A percentile compares a stretch with the other conserved stretches of the same genome.
These are phyloP conservation scores for Lagenidium giganteum DNA, from an alignment of 352 stramenopile species.

Conservation along the genomic window DNA sequence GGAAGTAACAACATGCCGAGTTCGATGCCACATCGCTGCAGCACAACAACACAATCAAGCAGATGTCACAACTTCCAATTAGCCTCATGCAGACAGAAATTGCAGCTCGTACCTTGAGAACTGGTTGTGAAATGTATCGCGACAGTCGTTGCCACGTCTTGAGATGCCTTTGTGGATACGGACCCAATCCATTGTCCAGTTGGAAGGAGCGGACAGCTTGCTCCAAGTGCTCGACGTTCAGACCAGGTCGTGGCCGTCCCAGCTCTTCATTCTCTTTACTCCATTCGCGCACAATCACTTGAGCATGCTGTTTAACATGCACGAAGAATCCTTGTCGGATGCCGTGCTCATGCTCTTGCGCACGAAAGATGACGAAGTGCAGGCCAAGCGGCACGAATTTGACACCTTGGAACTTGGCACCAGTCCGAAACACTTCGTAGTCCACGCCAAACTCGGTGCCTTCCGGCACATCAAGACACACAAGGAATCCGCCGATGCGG, in stretches of 20 bases:
- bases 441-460: constrained; percentile 81
- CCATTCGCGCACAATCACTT: constrained; percentile 78
- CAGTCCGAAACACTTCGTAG: constrained; percentile 83
- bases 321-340: constrained; percentile 84
- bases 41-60: background rate
- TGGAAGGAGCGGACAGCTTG: constrained; percentile 69
- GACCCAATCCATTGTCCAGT: constrained; percentile 70
- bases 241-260: constrained; percentile 31
- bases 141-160: constrained; percentile 71
- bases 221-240: constrained; percentile 69
- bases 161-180: constrained; percentile 75
- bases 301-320: constrained; percentile 41
- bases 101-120: constrained; percentile 60
- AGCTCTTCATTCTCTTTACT: constrained; percentile 75
- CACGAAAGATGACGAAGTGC: constrained; percentile 83
- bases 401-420: constrained; percentile 72
- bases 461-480: constrained; percentile 75
- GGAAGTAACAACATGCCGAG: constrained; percentile 62
- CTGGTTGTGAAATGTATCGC: constrained; percentile 50
- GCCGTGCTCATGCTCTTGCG: constrained; percentile 69
- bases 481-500: constrained; percentile 56
- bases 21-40: constrained; percentile 60
- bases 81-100: too few relatives aligned
- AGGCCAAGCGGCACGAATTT: constrained; percentile 80
- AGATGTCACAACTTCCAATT: too few relatives aligned